These are phyloP conservation scores for Gossypium sturtianum DNA, from an alignment of 345 rosid genomes.

Conservation along the genomic window DNA sequence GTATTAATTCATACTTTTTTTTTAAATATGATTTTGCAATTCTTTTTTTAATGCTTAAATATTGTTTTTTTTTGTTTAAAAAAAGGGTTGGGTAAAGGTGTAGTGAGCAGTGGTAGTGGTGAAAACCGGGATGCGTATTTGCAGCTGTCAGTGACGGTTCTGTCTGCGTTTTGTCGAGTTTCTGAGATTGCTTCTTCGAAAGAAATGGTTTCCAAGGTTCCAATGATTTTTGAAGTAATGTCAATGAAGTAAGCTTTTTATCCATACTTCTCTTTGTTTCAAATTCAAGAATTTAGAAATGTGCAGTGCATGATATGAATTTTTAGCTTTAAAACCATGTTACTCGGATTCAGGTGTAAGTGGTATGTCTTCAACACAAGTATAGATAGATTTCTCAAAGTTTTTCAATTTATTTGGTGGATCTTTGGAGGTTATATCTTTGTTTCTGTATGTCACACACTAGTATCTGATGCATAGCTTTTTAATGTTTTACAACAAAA, in stretches of 20 bases:
- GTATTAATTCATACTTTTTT: conserved; percentile 23
- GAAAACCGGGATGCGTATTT: conserved; percentile 69
- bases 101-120: conserved; percentile 28
- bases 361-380: too few species aligned
- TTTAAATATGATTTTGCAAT: neutral
- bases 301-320: neutral
- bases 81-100: conserved; percentile 47
- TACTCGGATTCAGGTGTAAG: neutral
- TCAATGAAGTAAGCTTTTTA: conserved; percentile 38
- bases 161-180: conserved; percentile 73
- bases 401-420: too few species aligned
- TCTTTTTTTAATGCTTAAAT: neutral
- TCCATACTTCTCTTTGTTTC: neutral
- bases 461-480: neutral
- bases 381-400: too few species aligned
- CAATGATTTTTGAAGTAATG: conserved; percentile 50
- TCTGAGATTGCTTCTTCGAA: conserved; percentile 65
- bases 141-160: conserved; percentile 65
- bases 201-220: conserved; percentile 69
- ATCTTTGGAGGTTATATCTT: too few species aligned
- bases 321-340: neutral
- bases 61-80: neutral
- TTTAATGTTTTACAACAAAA: too few species aligned
- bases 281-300: neutral
- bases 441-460: too few species aligned